Evolutionary conservation across 2,329 filamentous ascomycete genomes (phyloP), one percentile per base, ranked within the genome.

Genomic region (Aspergillus vadensis): DNA sequence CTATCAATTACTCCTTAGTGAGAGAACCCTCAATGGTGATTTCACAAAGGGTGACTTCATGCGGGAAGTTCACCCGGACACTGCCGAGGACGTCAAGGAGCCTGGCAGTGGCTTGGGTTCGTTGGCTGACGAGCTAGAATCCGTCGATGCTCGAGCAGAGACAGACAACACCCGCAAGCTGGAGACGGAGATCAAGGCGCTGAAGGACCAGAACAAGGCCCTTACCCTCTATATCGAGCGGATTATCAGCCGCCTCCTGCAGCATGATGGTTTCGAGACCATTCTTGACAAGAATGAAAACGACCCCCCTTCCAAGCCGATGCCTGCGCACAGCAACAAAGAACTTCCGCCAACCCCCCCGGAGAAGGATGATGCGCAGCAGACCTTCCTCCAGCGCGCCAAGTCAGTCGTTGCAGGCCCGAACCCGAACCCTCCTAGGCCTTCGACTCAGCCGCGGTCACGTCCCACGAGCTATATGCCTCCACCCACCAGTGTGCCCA

Each of bases 161-260:
- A 84, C 84, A 47, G 87, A 90, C 63, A 78, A 80, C 65, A 79
- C 79, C 50, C 83, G 86, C 66, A 88, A 88, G 69, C 87, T 95
- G 12, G 93, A 97, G 74, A 78, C 83, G 10, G 94, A 98, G 70
- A 77, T 95, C 67, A 92, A 90, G 76, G 83, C 86, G 8, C 81
- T 91, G 69, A 94, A 91, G 79, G 94, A 97, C 74, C 89, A 97
- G 81, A 98, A 99, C 82, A 98, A 98, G 81, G 95, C 95, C 30
- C 83, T 99, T 69, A 96, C 92, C 23, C 83, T 98, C 66, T 99
- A 99, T 81, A 97, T 99, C 82, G 97, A 98, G 85, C 96, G 95
- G 80, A 98, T 99, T 76, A 97, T 99, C 74, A 95, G 95, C 76
- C 90, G 95, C 59, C 86, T 99, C 48, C 85, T 99, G 63, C 91